phyloP scores from a whole-genome alignment of 139 green algal species.

The Ettlia oleoabundans region DNA sequence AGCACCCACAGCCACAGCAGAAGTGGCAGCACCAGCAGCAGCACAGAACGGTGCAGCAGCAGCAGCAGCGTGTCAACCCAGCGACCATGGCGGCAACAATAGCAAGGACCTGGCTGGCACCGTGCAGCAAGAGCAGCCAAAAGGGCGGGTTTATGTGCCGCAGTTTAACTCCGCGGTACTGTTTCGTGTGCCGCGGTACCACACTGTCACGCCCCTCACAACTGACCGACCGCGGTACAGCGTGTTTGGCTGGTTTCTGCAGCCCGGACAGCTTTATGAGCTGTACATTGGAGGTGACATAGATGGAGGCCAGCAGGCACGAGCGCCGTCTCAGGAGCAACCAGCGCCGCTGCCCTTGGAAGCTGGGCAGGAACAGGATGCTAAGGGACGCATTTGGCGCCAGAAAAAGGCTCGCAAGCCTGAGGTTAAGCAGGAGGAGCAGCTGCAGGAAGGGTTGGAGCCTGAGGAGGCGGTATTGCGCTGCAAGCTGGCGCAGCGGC shows the following conservation, averaged over 20 bases:
- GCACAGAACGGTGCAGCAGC: neutral
- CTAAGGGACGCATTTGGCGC: too few relatives aligned
- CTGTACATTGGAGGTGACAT: slow-evolving; percentile 22
- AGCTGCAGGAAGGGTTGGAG: neutral
- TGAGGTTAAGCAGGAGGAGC: neutral
- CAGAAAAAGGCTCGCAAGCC: neutral
- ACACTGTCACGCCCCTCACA: slow-evolving; percentile 24
- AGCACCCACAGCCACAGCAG: neutral
- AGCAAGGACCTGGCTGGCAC: too few relatives aligned
- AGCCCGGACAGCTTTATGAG: slow-evolving; percentile 47
- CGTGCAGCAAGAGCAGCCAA: neutral
- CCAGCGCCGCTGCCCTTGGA: too few relatives aligned
- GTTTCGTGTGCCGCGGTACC: slow-evolving; percentile 45
- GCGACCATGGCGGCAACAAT: neutral
- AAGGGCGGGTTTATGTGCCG: slow-evolving; percentile 31
- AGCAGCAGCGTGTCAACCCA: neutral
- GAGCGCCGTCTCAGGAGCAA: too few relatives aligned
- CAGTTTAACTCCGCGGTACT: slow-evolving; percentile 43
- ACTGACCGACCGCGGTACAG: slow-evolving; percentile 8
- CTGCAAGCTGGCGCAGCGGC: slow-evolving; percentile 21
- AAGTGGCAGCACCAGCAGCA: neutral
- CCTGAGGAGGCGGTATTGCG: neutral
- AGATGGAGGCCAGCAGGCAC: neutral
- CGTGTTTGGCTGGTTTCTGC: slow-evolving; percentile 54
- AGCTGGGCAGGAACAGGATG: too few relatives aligned